A percentile compares a stretch with the other conserved stretches of the same genome.
Conservation (phyloP, 164 flowering plant genomes). For the Piper longum region DNA sequence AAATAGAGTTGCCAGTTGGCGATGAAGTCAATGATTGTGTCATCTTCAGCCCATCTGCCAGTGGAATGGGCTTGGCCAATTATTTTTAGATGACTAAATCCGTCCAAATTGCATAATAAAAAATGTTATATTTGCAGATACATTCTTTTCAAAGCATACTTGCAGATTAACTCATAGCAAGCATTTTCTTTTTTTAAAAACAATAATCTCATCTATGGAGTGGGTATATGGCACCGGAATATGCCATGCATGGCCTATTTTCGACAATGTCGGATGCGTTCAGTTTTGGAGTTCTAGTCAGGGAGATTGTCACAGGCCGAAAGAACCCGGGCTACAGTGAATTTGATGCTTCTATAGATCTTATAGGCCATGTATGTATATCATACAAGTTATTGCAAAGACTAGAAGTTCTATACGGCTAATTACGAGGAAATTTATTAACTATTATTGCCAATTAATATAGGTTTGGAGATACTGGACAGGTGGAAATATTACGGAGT, state of each 20-base stretch:
- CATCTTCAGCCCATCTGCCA: neutral
- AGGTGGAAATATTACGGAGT: neutral
- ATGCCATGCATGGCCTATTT: neutral
- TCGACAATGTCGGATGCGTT: neutral
- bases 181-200: no score
- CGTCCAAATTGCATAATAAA: no score
- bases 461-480: conserved; percentile 10
- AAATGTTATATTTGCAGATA: neutral
- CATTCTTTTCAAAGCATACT: neutral
- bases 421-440: neutral
- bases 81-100: neutral
- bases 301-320: conserved; percentile 9
- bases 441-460: neutral
- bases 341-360: neutral
- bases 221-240: conserved; percentile 5
- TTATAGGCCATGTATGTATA: conserved; percentile 1
- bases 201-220: neutral
- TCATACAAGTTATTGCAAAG: neutral
- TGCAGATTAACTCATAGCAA: neutral
- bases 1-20: no score
- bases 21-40: no score
- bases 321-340: conserved; percentile 1
- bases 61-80: neutral
- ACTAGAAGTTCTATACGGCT: no score
- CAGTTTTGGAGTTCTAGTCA: conserved; percentile 9